These are phyloP conservation scores for Elaeis guineensis DNA, from an alignment of 176 grass and related monocot genomes.

Conservation along the genomic window DNA sequence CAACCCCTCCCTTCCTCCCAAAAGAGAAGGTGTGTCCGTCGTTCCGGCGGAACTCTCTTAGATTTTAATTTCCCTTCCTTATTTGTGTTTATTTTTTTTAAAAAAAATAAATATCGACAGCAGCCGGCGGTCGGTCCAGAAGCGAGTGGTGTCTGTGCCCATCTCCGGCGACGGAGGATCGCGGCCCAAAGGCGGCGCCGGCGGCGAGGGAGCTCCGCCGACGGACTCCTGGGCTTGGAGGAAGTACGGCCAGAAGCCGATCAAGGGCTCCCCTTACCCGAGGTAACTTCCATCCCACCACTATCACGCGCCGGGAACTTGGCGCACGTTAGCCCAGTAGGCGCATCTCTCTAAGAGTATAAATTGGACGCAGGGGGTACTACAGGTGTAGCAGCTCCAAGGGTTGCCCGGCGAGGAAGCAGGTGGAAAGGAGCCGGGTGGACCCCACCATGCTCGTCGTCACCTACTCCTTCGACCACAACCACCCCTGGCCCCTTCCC, in stretches of 20 bases:
- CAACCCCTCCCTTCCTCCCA: constrained; percentile 31
- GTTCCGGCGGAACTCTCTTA: too few relatives aligned
- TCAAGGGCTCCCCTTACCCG: constrained; percentile 95
- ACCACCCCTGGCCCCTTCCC: constrained; percentile 16
- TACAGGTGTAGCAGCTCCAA: constrained; percentile 28
- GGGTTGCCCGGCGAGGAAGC: constrained; percentile 27
- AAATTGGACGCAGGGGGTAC: constrained; percentile 15
- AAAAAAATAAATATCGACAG: neutral
- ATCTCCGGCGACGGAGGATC: constrained; percentile 38
- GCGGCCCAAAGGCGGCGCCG: constrained; percentile 30
- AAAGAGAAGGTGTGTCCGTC: constrained; percentile 60
- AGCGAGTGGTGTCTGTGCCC: constrained; percentile 78
- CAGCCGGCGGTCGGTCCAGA: constrained; percentile 87
- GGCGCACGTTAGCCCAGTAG: too few relatives aligned
- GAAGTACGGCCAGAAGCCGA: constrained; percentile 99
- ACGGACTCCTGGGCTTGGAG: constrained; percentile 98
- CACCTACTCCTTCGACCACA: constrained; percentile 26
- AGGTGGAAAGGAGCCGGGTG: constrained; percentile 18
- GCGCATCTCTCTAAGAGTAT: too few relatives aligned
- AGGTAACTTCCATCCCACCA: constrained; percentile 22
- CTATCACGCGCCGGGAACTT: too few relatives aligned
- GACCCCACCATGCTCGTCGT: constrained; percentile 15
- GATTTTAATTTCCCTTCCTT: neutral
- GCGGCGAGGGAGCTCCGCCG: constrained; percentile 79
- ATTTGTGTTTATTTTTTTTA: too few relatives aligned